Evolutionary conservation across 2,329 filamentous ascomycete species (phyloP).

Genomic region (Elsinoe batatas): DNA sequence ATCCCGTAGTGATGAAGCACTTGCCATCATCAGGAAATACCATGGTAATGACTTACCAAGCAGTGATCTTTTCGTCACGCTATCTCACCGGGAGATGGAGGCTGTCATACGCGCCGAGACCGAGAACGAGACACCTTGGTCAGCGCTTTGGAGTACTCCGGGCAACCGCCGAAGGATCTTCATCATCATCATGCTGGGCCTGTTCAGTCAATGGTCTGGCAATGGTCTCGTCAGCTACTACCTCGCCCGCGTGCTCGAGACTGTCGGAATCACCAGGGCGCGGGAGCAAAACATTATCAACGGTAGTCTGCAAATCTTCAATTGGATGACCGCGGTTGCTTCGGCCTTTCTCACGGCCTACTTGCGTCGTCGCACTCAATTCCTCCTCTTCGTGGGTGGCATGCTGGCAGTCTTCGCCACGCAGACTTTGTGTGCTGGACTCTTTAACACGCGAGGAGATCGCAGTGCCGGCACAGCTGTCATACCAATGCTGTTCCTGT

Average conservation of each 20-base stretch:
- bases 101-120: constrained; percentile 52
- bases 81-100: constrained; percentile 57
- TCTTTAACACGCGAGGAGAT: constrained; percentile 35
- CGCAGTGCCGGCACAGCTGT: constrained; percentile 26
- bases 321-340: constrained; percentile 47
- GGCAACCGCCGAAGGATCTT: constrained; percentile 44
- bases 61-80: constrained; percentile 50
- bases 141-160: constrained; percentile 49
- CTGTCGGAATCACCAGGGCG: constrained; percentile 23
- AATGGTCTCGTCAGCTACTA: constrained; percentile 38
- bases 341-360: constrained; percentile 25
- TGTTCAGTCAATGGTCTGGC: constrained; percentile 48
- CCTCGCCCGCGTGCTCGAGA: constrained; percentile 22
- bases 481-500: constrained; percentile 32
- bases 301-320: constrained; percentile 49
- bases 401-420: constrained; percentile 30
- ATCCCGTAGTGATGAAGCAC: constrained; percentile 53
- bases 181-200: constrained; percentile 40
- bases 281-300: constrained; percentile 31
- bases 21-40: constrained; percentile 50
- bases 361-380: constrained; percentile 24
- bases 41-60: constrained; percentile 51
- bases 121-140: constrained; percentile 34
- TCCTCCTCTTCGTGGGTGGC: constrained; percentile 26
- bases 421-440: constrained; percentile 35